A percentile compares a stretch with the other conserved stretches of the same genome.
These are phyloP conservation scores for Fusarium proliferatum DNA, from an alignment of 2,329 filamentous ascomycete species.

Conservation along the genomic window DNA sequence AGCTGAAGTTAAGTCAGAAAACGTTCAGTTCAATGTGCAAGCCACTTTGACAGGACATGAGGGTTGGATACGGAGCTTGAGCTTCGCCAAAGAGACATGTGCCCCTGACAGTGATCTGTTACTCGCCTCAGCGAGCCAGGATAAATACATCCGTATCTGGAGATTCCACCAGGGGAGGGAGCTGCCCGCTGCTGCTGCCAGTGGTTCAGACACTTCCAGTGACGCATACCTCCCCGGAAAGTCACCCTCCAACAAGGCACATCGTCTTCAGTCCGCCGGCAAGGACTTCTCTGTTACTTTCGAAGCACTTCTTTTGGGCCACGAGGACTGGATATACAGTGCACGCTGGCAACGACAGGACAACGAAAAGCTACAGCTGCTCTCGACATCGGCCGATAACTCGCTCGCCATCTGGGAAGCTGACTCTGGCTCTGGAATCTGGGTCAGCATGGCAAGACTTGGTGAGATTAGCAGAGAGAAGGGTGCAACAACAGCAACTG, in stretches of 20 bases:
- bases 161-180: conserved; percentile 78
- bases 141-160: conserved; percentile 97
- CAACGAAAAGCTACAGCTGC: conserved; percentile 71
- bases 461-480: conserved; percentile 96
- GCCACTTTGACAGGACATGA: conserved; percentile 90
- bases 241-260: conserved; percentile 88
- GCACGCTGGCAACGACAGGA: conserved; percentile 74
- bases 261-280: conserved; percentile 73
- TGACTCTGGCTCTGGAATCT: conserved; percentile 85
- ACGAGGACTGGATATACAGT: conserved; percentile 99
- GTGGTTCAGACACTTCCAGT: conserved; percentile 65
- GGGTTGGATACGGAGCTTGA: conserved; percentile 90
- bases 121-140: conserved; percentile 93
- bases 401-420: conserved; percentile 93
- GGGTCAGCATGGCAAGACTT: conserved; percentile 85
- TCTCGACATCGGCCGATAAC: conserved; percentile 95
- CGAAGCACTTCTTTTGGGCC: conserved; percentile 90
- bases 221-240: conserved; percentile 73
- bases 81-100: conserved; percentile 74
- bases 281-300: conserved; percentile 86
- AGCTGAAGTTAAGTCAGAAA: conserved; percentile 56
- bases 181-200: conserved; percentile 66
- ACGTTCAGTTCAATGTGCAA: conserved; percentile 72
- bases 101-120: conserved; percentile 73
- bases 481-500: conserved; percentile 94